Base-by-base conservation (phyloP, 768 basidiomycete species). In the Epithele typhae region DNA sequence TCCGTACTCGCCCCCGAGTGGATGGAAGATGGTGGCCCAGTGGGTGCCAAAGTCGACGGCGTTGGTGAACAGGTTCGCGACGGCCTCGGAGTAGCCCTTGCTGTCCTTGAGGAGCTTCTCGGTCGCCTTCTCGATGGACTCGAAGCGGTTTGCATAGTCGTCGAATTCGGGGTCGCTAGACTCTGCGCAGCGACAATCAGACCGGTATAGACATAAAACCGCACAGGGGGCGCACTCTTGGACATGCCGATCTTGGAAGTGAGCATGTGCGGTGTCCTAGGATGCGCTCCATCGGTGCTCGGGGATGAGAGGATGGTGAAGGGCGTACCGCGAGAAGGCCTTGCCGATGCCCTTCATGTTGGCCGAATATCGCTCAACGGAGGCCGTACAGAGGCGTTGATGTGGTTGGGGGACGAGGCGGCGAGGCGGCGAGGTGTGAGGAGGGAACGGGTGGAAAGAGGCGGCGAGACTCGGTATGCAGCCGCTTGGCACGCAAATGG, bases 71-170 rank as follows among this genome's bases (percentile, higher is more conserved):
- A 92, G 73, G 40, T 71, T 89, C 83, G 61, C 38, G 34, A 96
- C 87, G 22, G 87, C 78, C 34, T 97, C 92, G 14, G 79, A 79
- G 69, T 92, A 98, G 5, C 81, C 74, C 59, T 86, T 90, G 25
- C 87, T 83, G 60, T 99, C 94, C 71, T 98, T 97, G 57, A 93
- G 67, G 47, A 98, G 71, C 70, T 92, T 93, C 63, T 94, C 93
- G 0, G 87, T 78, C 21, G 87, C 83, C 41, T 77, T 67, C 67
- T 98, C 92, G 54, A 97, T 71, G 3, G 75, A 60, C 10, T 75
- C 65, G 64, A 96, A 95, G 62, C 89, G 81, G 36, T 84, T 77
- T 53, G 82, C 76, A 56, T 82, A 87, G 49, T 93, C 91, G 56
- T 95, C 90, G 67, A 92, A 95, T 62, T 94, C 92, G 17, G 87